Evolutionary conservation across 139 green algal genomes (phyloP), one percentile per base, ranked within the genome.

Genomic region (Chlamydomonas schloesseri): DNA sequence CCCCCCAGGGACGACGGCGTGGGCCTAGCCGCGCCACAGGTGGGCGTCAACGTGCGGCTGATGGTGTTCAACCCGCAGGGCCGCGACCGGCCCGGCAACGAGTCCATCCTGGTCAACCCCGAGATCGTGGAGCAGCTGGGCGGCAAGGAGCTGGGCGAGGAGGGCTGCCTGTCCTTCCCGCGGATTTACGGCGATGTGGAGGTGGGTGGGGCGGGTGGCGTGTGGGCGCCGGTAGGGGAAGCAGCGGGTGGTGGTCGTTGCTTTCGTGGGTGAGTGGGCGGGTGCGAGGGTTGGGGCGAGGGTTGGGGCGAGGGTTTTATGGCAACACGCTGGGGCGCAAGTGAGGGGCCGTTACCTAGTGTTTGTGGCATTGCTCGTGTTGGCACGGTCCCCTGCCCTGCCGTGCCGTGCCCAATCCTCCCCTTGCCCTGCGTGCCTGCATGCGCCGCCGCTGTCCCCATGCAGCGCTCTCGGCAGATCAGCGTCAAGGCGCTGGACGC

Each of bases 41-140:
- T 99, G 14, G 98, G 98, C 18, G 96, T 99, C 34, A 99, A 99
- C 89, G 88, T 99, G 28, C 94, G 94, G 55, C 88, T 99, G 31
- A 99, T 99, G 98, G 97, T 99, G 62, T 99, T 98, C 90, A 99
- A 99, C 87, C 95, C 86, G 1, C 62, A 72, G 31, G 91, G 90
- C 46, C 73, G 81, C 80, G 42, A 88, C 65, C 79, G 92, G 81
- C 86, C 91, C 88, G 82, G 91, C 67, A 87, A 93, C 53, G 96
- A 99, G 90, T 88, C 93, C 20, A 93, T 99, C 18, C 91, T 99
- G 65, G 94, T 98, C n/a, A 99, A 99, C 90, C 98, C 98, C 0
- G 72, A 87, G 75, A 74, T 91, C 62, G 72, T 81, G 36, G 72
- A 87, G 47, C 29, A 64, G 47, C 3, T 70, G 64, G 67, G 58